Base-by-base conservation (phyloP, 139 green algal species). In the Closterium sp. region DNA sequence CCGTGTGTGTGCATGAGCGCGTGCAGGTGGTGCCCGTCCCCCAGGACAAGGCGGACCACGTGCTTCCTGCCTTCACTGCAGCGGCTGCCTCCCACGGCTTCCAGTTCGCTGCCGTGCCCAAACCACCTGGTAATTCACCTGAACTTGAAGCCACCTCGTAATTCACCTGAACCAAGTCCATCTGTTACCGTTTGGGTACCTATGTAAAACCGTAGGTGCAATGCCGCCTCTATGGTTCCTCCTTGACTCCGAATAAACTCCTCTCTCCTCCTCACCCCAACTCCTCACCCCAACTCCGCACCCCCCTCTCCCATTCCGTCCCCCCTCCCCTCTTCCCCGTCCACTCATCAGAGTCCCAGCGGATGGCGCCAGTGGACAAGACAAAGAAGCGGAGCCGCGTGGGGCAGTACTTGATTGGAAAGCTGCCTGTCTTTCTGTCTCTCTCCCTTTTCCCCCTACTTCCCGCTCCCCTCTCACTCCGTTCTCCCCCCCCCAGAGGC, bases 401-500 rank as follows among this genome's bases (percentile, higher is more conserved):
- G 87, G 88, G 88, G 5, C 30, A 91, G 30, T 91, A 91, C 85
- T 97, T 98, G 83, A 64, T 95, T 19, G 96, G 92, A 0, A 3
- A 97, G 30, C 95, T 98, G 91, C 97, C 97, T 4, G 97, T 55
- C 36, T 4, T 55, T 6, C 4, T 12, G 36, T 55, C 36, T 55
- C 36, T 55, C 36, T 6, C 6, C 6, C 36, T 6, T 55, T 55
- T 4, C n/a, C 36, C 4, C 36, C 4, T 55, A 4, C 36, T 55
- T 6, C 4, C 36, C 36, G 4, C 4, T 55, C 36, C 36, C 6
- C 36, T 55, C 36, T 55, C 36, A 4, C 4, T 55, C 36, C 36
- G 4, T 55, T 55, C 36, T 6, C 4, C 36, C 36, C 36, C 36
- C 4, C 6, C 36, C 36, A 76, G 55, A 76, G 10, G 55, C 16